Evolutionary conservation across 352 stramenopile species (phyloP), one percentile per base, ranked within the genome.

Genomic region (Globisporangium mamillatum): DNA sequence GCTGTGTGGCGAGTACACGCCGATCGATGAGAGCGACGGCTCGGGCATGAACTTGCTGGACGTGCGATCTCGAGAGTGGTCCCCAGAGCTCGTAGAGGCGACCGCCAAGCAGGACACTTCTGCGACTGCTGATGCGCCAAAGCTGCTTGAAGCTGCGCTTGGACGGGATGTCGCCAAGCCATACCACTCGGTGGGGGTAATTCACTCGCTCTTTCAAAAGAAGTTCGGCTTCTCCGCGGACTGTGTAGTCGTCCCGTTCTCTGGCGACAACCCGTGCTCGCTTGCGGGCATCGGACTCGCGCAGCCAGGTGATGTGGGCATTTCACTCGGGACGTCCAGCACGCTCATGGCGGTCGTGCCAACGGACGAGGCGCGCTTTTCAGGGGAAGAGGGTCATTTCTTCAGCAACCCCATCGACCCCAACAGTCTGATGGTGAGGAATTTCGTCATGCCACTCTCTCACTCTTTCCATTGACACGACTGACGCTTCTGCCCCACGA

Each of bases 31-130:
- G 34, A 94, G 85, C 58, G 89, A 95, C 65, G 86, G 77, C 29
- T 91, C 81, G 0, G 89, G 88, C 1, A 96, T 96, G 88, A 95
- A 96, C 62, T 70, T 97, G 12, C 76, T 96, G 29, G 81, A 96
- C 61, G 71, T 97, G 4, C 69, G 73, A 4, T 68, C 80, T 5
- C 68, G 77, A 7, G 60, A 85, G 61, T 95, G 86, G 87, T 90
- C 80, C 1, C 59, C 74, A 1, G 69, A 81, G 60, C 73, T 91
- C 0, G 4, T 92, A 7, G 60, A 77, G 34, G 80, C 76, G 0
- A 84, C 75, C 14, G 69, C 50, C 2, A 78, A 71, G 48, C 68
- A 80, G 38, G 73, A 67, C 54, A 68, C 52, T 22, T 68, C 52
- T 20, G 34, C 10, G 22, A 22, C 46, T 2, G 24, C 14, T 20